Percentiles rank a stretch among this genome's conserved stretches.
These are phyloP conservation scores for Teratosphaeria nubilosa DNA, from an alignment of 2,329 filamentous ascomycete genomes.

Conservation along the genomic window DNA sequence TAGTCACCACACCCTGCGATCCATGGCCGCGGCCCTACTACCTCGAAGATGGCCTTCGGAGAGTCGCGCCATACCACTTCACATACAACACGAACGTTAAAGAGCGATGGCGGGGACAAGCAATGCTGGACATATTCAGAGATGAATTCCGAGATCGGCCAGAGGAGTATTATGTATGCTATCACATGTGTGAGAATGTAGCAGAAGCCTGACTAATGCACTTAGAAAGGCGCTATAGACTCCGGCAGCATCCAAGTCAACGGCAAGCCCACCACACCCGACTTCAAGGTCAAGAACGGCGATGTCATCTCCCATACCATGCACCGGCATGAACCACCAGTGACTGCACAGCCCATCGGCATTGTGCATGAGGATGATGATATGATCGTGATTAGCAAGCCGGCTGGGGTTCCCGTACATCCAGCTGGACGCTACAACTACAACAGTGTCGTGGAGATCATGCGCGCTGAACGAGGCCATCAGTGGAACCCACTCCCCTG, in stretches of 20 bases:
- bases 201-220: constrained; percentile 17
- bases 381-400: constrained; percentile 95
- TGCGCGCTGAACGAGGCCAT: constrained; percentile 61
- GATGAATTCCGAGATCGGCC: constrained; percentile 87
- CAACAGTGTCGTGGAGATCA: constrained; percentile 89
- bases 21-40: constrained; percentile 65
- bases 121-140: constrained; percentile 76
- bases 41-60: constrained; percentile 70
- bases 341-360: constrained; percentile 67
- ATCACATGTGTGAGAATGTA: not conserved
- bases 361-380: constrained; percentile 86
- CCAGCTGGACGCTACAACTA: constrained; percentile 91
- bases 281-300: constrained; percentile 73
- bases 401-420: constrained; percentile 87
- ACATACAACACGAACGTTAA: constrained; percentile 96
- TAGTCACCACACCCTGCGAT: constrained; percentile 44
- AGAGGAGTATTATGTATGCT: constrained; percentile 68
- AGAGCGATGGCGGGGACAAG: constrained; percentile 76
- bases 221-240: constrained; percentile 63
- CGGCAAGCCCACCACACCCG: constrained; percentile 53
- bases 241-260: constrained; percentile 71
- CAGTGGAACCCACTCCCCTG: constrained; percentile 60
- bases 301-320: constrained; percentile 86
- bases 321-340: constrained; percentile 90
- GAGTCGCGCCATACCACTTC: constrained; percentile 77